Base-by-base conservation (phyloP, 2,329 filamentous ascomycete genomes). In the Fusarium proliferatum region DNA sequence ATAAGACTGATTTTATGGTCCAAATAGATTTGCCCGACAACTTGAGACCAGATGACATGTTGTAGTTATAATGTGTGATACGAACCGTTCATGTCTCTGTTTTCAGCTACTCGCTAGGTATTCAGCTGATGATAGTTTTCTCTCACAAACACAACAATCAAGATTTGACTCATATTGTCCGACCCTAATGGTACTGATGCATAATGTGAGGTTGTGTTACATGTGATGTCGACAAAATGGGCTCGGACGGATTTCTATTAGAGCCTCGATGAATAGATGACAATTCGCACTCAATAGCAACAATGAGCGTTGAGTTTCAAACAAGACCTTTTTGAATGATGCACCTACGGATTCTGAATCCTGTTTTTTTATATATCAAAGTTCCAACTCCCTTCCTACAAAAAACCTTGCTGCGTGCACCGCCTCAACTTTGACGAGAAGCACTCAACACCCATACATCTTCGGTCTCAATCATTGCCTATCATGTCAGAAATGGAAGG, bases 151-250 rank as follows among this genome's bases (percentile, higher is more conserved):
- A 26, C n/a, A 61, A 46, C 34, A 33, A 66, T 36, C 30, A 42
- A 39, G 13, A 36, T 53, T 70, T 70, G 43, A 36, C 43, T 46
- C 61, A 30, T n/a, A 56, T 51, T 69, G 51, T 49, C 60, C 42
- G 30, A 58, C 66, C 41, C 46, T 19, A 36, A 56, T 36, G 41
- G 43, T 45, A 16, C 53, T 46, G 36, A 55, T 51, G 61, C 48
- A 70, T 49, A 23, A 33, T 65, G 38, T 42, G 53, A 57, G 51
- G 53, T 66, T 70, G 67, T 70, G 66, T 70, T 59, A 70, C 67
- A 41, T 70, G 41, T 53, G 30, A 59, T 55, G 38, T 53, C 41
- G 60, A 69, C 49, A 39, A 39, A 42, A 51, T 60, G 67, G 28
- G 33, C 34, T 65, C 33, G 34, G 33, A 28, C 62, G 12, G 28